A percentile compares a stretch with the other conserved stretches of the same genome.
These are phyloP conservation scores for Tausonia pullulans DNA, from an alignment of 1,284 basidiomycete species.

Conservation along the genomic window DNA sequence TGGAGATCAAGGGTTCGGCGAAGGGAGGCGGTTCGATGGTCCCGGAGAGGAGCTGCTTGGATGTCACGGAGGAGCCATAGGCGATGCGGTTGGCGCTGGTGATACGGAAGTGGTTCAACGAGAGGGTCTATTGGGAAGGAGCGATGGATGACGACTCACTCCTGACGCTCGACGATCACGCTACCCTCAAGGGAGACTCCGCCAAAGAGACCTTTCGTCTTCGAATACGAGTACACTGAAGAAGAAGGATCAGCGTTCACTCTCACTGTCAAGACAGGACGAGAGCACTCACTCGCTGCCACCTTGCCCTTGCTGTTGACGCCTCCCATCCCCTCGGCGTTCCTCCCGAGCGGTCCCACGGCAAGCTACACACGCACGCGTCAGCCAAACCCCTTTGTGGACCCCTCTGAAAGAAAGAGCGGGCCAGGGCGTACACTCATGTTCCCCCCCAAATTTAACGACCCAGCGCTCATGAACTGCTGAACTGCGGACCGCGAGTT, in stretches of 20 bases:
- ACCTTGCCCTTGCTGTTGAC: slow-evolving; percentile 77
- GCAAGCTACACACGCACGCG: slow-evolving; percentile 43
- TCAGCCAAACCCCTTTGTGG: too few species aligned
- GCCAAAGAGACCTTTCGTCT: slow-evolving; percentile 81
- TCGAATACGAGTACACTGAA: slow-evolving; percentile 69
- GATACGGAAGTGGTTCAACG: too few species aligned
- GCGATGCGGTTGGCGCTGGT: slow-evolving; percentile 60
- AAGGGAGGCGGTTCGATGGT: slow-evolving; percentile 60
- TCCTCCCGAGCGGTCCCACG: slow-evolving; percentile 84
- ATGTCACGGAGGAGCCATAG: slow-evolving; percentile 61
- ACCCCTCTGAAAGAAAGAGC: background rate
- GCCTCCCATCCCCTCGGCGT: slow-evolving; percentile 82
- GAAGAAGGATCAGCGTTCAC: background rate
- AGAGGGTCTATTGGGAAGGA: background rate
- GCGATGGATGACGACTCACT: slow-evolving; percentile 31
- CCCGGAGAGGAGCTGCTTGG: slow-evolving; percentile 68
- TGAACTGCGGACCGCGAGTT: slow-evolving; percentile 62
- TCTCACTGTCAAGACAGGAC: background rate
- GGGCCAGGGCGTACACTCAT: slow-evolving; percentile 39
- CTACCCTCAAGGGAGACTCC: slow-evolving; percentile 78
- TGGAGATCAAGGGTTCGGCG: slow-evolving; percentile 59
- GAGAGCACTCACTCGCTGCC: slow-evolving; percentile 58
- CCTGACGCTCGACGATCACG: slow-evolving; percentile 85
- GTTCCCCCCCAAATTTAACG: slow-evolving; percentile 84
- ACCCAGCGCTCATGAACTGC: slow-evolving; percentile 92